Base-by-base conservation (phyloP, 2,329 filamentous ascomycete species). In the Verticillium klebahnii region DNA sequence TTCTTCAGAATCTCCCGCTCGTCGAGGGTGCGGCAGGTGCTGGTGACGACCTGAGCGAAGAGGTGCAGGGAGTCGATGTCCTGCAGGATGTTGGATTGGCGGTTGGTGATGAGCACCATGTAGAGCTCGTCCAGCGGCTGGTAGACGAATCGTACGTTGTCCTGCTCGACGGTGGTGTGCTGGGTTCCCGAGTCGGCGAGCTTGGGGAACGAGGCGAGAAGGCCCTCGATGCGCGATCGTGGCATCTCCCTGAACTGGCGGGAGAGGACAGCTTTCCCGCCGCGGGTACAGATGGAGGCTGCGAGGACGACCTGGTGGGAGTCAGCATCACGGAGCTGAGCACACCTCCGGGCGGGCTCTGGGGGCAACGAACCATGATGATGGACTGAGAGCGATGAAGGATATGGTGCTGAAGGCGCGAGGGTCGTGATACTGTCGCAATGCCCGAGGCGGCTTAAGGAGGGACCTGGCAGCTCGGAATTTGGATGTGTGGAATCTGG, bases 81-180 rank as follows among this genome's bases (percentile, higher is more conserved):
- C 80, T 99, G 95, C 59, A 99, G 85, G 69, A 99, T 99, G 80
- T 99, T 99, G 77, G 94, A 98, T 82, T 98, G 95, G 71, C 93
- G 91, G 83, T 99, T 99, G 77, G 96, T 99, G 79, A 99, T 98
- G 72, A 99, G 88, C 68, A 99, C 94, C 87, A 99, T 98, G 85
- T 99, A 99, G 67, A 99, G 89, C 82, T 99, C 96, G 80, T 99
- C 96, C 67, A 99, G 85, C 64, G 95, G 96, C 77, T 99, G 95
- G 83, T 99, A 99, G 63, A 99, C 95, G 75, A 97, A 99, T 80
- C 95, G 94, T 73, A 99, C 95, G 81, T 97, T 98, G 82, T 99
- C 96, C 79, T 98, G 93, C 79, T 99, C 95, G 71, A 98, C 93
- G 6, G 92, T 99, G 32, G 95, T 99, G 78, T 99, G 95, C 78